Base-by-base conservation (phyloP, 768 basidiomycete genomes). In the Chalciporus chontae region DNA sequence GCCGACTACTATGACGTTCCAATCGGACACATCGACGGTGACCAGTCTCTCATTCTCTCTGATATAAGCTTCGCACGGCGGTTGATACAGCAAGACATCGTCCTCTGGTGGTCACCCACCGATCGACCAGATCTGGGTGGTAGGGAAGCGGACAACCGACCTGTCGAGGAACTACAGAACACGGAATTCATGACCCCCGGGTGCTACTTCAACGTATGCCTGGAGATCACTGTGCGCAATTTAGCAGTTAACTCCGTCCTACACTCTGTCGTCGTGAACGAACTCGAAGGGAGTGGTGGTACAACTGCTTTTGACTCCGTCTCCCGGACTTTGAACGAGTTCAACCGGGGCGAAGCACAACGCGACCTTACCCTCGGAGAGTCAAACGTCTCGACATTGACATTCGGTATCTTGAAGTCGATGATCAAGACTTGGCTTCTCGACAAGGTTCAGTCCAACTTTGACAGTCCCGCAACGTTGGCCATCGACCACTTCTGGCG, bases 401-500 rank as follows among this genome's bases (percentile, higher is more conserved):
- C 86, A 14, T 97, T 99, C 62, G 74, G 77, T 32, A 82, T 92
- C 48, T 73, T 98, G 50, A 94, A 91, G 62, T 72, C 78, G 18
- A 88, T 97, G 86, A 78, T 98, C 59, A 93, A 90, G 64, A 70
- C 77, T 0, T 98, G 96, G 96, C 80, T 94, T 39, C 75, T 93
- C 21, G 92, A 97, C 65, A 86, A 89, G 60, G 81, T 92, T 45
- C 82, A 82, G 55, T 72, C 77, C 53, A 77, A 84, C 55, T 80
- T 79, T 27, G 76, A 79, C 13, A 80, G 82, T 50, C 83, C 85
- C 0, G 84, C 88, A 0, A 76, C 79, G 2, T 60, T 89, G 3
- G 82, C 84, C 3, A 79, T 96, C 45, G 90, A 94, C 60, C 94
- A 98, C 69, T 97, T 98, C 72, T 97, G 94, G 93, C 77, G 96